Evolutionary conservation across 228 moss, liverwort and hornwort genomes (phyloP).

Genomic region (Sphagnum magellanicum): DNA sequence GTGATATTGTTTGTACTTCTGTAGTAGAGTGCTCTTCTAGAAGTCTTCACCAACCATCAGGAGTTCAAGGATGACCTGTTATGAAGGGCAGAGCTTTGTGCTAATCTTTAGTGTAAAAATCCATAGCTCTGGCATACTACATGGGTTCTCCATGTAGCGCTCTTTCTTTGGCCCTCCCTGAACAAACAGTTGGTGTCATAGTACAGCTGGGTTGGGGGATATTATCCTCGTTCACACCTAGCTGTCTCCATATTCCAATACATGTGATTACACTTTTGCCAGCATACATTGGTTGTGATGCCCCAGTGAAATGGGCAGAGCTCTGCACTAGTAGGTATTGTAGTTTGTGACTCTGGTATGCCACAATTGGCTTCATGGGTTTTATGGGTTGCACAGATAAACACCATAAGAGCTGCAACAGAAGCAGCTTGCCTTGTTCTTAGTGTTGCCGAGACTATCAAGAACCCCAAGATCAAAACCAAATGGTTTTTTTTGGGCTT

Average conservation of each 20-base stretch:
- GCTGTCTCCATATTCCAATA: slow-evolving; percentile 2
- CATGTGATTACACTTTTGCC: background rate
- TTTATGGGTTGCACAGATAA: slow-evolving; percentile 37
- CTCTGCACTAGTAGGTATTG: background rate
- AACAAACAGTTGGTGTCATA: slow-evolving; percentile 3
- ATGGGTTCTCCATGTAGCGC: slow-evolving; percentile 2
- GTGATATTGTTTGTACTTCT: too few species aligned
- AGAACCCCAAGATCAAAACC: slow-evolving; percentile 71
- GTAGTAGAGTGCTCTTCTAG: too few species aligned
- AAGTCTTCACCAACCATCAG: too few species aligned
- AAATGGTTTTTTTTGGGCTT: background rate
- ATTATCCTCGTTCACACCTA: background rate
- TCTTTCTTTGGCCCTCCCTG: slow-evolving; percentile 1
- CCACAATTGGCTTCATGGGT: background rate
- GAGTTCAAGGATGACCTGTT: background rate
- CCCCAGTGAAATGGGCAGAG: background rate
- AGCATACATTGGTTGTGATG: too few species aligned
- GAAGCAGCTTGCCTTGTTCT: slow-evolving; percentile 88
- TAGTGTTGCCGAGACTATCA: slow-evolving; percentile 91
- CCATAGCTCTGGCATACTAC: slow-evolving; percentile 6
- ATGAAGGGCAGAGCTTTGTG: background rate
- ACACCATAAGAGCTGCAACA: slow-evolving; percentile 85
- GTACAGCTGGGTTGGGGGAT: background rate
- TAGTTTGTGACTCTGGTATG: background rate
- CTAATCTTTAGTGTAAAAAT: background rate